Evolutionary conservation across 2,329 filamentous ascomycete species (phyloP), one percentile per base, ranked within the genome.

Genomic region (Alternaria brassicae): DNA sequence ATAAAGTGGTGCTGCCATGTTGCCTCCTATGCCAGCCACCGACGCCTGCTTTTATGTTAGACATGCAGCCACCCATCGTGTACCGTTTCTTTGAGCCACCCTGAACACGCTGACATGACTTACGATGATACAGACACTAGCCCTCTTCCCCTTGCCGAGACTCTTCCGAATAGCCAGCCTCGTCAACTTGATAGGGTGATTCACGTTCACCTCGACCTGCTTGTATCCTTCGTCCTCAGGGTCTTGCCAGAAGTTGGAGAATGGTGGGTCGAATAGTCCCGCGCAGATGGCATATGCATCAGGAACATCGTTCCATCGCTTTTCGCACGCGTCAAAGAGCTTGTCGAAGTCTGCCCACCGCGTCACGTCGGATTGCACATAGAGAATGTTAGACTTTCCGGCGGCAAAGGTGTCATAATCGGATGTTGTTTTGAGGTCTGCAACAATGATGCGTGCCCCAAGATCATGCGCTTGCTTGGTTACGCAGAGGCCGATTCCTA

Each of bases 401-500:
- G 60, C 39, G 3, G 58, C 61, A 49, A 69, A 70, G 27, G 39
- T 41, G 23, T 70, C 62, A 45, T 72, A 70, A 1, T 65, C 61
- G 2, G 65, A 48, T 23, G 70, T 73, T 9, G 66, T 61, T 17
- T 62, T 67, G 28, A 74, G 58, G 45, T 75, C 72, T 1, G 70
- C 66, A 4, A 75, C 68, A 2, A 75, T 53, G 21, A 74, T 45
- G 15, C 54, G 60, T 2, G 68, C 66, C 12, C 71, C 72, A 10
- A 71, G 63, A 8, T 27, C 58, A 27, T 70, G 61, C 23, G 63
- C 69, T 69, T 75, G 67, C 55, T 74, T 66, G 4, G 69, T 66
- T 25, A 77, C 69, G 6, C 60, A 55, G 30, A 78, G 66, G 19
- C 74, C 73, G 41, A 78, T 77, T 19, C 75, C 75, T 74, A n/a